Evolutionary conservation across 306 rosid genomes (phyloP).

Genomic region (Amphicarpaea edgeworthii): DNA sequence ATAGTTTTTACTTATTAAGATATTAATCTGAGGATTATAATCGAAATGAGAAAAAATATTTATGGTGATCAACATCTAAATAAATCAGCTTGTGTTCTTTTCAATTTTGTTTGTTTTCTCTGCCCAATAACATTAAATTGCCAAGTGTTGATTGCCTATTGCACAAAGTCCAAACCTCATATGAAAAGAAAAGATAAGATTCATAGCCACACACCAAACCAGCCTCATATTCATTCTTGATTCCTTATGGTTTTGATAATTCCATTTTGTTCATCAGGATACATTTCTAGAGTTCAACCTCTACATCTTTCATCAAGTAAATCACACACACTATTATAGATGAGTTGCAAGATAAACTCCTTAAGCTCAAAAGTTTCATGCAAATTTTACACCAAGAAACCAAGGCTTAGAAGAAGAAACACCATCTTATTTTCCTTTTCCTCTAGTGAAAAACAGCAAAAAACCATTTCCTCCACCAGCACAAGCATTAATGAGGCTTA

Average conservation of each 20-base stretch:
- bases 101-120: not conserved
- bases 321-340: conserved; percentile 45
- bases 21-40: not conserved
- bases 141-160: conserved; percentile 40
- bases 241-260: conserved; percentile 39
- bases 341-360: conserved; percentile 68
- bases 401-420: conserved; percentile 51
- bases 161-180: conserved; percentile 4
- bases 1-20: not conserved
- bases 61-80: not conserved
- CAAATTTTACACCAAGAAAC: conserved; percentile 52
- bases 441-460: conserved; percentile 45
- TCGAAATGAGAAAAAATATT: not conserved
- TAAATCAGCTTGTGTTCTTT: no score
- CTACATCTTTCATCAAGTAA: not conserved
- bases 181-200: conserved; percentile 58
- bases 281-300: conserved; percentile 42
- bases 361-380: conserved; percentile 55
- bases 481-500: conserved; percentile 47
- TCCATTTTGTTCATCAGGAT: conserved; percentile 11
- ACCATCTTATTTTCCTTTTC: conserved; percentile 56
- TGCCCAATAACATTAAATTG: not conserved
- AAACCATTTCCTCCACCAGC: conserved; percentile 17
- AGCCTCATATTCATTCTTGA: conserved; percentile 52
- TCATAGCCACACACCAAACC: conserved; percentile 43